Conservation (phyloP, 129 eudicot genomes). For the Pittosporum tobira region DNA sequence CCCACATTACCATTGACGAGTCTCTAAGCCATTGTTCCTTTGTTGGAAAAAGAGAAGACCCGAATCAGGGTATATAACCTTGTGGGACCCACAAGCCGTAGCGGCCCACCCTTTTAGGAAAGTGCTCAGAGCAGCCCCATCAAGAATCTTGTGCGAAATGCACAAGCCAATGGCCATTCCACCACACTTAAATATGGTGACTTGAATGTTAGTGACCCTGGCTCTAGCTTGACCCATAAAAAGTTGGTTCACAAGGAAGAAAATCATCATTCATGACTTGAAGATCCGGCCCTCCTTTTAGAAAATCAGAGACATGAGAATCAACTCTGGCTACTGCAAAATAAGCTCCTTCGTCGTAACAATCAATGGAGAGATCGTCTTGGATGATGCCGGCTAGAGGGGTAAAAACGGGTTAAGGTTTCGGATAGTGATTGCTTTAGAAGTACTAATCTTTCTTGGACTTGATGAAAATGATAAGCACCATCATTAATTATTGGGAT, state of each 20-base stretch:
- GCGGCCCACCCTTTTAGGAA: slow-evolving; percentile 43
- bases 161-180: slow-evolving; percentile 57
- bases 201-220: slow-evolving; percentile 30
- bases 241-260: slow-evolving; percentile 34
- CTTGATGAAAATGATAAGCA: slow-evolving; percentile 6
- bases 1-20: slow-evolving; percentile 45
- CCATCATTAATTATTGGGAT: slow-evolving; percentile 29
- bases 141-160: slow-evolving; percentile 55
- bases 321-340: slow-evolving; percentile 29
- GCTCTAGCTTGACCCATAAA: slow-evolving; percentile 17
- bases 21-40: slow-evolving; percentile 42
- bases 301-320: slow-evolving; percentile 20
- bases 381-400: slow-evolving; percentile 51
- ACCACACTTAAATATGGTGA: slow-evolving; percentile 47
- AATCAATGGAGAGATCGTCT: slow-evolving; percentile 39
- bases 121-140: slow-evolving; percentile 37
- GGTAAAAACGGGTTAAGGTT: slow-evolving; percentile 46
- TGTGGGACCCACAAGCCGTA: slow-evolving; percentile 13
- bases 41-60: slow-evolving; percentile 39
- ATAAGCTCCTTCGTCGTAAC: slow-evolving; percentile 50
- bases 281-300: slow-evolving; percentile 26
- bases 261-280: slow-evolving; percentile 21
- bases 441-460: slow-evolving; percentile 12
- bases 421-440: slow-evolving; percentile 44
- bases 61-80: slow-evolving; percentile 27